A percentile compares a stretch with the other conserved stretches of the same genome.
phyloP scores from a whole-genome alignment of 2,329 filamentous ascomycete species.

The Ambrosiella cleistominuta region DNA sequence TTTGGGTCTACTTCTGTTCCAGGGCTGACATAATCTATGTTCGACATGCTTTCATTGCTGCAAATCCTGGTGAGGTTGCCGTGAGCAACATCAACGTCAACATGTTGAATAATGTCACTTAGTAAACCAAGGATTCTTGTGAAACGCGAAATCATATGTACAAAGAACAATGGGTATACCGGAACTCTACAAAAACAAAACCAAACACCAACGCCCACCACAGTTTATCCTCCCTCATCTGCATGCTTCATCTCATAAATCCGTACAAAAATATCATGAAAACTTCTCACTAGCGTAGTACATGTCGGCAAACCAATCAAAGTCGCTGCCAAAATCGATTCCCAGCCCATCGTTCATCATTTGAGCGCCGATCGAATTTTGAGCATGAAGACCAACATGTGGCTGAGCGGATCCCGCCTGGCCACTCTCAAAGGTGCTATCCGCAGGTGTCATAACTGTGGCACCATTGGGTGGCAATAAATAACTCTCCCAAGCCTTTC shows the following conservation, averaged over 20 bases:
- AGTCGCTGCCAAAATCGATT: conserved; percentile 11
- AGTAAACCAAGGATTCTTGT: background rate
- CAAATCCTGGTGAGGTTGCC: no score
- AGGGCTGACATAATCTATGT: no score
- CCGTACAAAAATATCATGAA: background rate
- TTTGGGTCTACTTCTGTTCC: no score
- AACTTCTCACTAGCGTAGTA: conserved; percentile 7
- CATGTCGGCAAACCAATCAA: conserved; percentile 12
- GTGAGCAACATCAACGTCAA: no score
- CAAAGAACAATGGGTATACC: conserved; percentile 1
- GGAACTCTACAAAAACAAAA: background rate
- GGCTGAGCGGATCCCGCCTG: conserved; percentile 14
- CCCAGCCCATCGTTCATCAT: conserved; percentile 2
- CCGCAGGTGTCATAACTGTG: conserved; percentile 18
- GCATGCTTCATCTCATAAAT: background rate
- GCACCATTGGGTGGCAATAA: conserved; percentile 19
- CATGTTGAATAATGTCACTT: no score
- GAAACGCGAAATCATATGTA: background rate
- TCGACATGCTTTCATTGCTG: no score
- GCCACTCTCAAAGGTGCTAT: conserved; percentile 19
- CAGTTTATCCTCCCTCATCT: background rate
- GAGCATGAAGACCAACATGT: no score
- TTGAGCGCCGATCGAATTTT: background rate
- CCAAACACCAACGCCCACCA: background rate
- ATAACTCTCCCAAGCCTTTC: conserved; percentile 9